Percentiles rank a stretch among this genome's conserved stretches.
These are phyloP conservation scores for Eutrema salsugineum DNA, from an alignment of 441 rosid genomes.

Conservation along the genomic window DNA sequence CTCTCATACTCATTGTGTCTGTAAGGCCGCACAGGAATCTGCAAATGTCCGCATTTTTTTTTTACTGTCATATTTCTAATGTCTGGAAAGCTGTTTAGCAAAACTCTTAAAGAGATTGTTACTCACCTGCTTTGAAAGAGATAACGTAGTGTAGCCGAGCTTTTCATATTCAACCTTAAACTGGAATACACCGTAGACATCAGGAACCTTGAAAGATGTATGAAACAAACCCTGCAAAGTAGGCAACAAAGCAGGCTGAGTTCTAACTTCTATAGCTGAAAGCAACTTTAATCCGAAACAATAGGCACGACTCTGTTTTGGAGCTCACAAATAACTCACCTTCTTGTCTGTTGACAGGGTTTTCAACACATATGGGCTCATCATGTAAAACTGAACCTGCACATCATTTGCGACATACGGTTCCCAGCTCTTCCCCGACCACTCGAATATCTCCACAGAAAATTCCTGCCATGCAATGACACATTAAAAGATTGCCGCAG, in stretches of 20 bases:
- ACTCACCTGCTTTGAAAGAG: constrained; percentile 68
- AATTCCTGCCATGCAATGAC: constrained; percentile 38
- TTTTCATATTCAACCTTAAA: constrained; percentile 68
- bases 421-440: constrained; percentile 90
- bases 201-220: constrained; percentile 69
- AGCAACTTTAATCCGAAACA: background rate
- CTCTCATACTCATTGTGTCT: constrained; percentile 76
- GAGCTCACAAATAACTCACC: constrained; percentile 34
- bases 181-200: constrained; percentile 80
- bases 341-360: constrained; percentile 61
- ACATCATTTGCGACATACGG: constrained; percentile 83
- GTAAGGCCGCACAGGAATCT: constrained; percentile 79
- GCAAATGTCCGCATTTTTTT: constrained; percentile 19
- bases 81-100: background rate
- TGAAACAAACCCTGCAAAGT: constrained; percentile 57
- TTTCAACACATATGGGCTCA: constrained; percentile 88
- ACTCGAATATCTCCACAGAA: constrained; percentile 67
- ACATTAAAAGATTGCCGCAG: constrained; percentile 4
- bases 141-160: constrained; percentile 66
- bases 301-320: background rate
- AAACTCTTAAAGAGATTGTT: background rate
- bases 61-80: background rate
- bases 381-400: constrained; percentile 90
- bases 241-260: constrained; percentile 15
- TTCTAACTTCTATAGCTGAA: background rate